phyloP scores from a whole-genome alignment of 495 filamentous ascomycete species.

The Monascus purpureus region DNA sequence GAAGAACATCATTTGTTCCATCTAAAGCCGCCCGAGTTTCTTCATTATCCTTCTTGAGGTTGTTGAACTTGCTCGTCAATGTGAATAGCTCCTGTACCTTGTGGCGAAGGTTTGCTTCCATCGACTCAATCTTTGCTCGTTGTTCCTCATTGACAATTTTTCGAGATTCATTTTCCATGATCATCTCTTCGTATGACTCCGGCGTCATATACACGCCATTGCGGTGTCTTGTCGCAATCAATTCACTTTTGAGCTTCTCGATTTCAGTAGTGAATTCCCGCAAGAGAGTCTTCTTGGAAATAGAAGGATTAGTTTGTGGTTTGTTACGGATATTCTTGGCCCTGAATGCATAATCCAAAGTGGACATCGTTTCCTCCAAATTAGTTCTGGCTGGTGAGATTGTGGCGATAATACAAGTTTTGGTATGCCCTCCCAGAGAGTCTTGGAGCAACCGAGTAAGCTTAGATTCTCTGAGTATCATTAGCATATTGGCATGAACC shows the following conservation, averaged over 20 bases:
- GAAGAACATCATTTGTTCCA: conserved; percentile 64
- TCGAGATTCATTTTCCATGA: conserved; percentile 81
- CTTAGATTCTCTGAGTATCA: conserved; percentile 62
- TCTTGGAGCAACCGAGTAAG: conserved; percentile 91
- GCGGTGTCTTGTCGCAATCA: conserved; percentile 82
- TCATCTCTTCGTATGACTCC: conserved; percentile 75
- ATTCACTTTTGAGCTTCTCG: conserved; percentile 81
- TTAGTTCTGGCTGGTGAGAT: conserved; percentile 89
- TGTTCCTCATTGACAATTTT: conserved; percentile 87
- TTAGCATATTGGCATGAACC: background rate
- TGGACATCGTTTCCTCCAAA: conserved; percentile 94
- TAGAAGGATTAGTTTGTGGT: conserved; percentile 80
- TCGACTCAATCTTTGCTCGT: conserved; percentile 76
- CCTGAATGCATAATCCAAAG: conserved; percentile 90
- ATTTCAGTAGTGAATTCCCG: conserved; percentile 88
- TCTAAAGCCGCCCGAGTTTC: conserved; percentile 53
- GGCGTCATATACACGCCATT: conserved; percentile 88
- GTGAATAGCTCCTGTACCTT: conserved; percentile 84
- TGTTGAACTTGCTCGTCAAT: conserved; percentile 71
- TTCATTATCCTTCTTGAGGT: conserved; percentile 76
- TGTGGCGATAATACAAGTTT: conserved; percentile 97
- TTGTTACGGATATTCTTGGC: conserved; percentile 98
- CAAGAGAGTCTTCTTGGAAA: conserved; percentile 84
- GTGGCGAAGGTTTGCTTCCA: conserved; percentile 78
- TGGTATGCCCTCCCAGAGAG: conserved; percentile 85